Conservation (phyloP, 2,329 filamentous ascomycete species). For the Tolypocladium cylindrosporum region DNA sequence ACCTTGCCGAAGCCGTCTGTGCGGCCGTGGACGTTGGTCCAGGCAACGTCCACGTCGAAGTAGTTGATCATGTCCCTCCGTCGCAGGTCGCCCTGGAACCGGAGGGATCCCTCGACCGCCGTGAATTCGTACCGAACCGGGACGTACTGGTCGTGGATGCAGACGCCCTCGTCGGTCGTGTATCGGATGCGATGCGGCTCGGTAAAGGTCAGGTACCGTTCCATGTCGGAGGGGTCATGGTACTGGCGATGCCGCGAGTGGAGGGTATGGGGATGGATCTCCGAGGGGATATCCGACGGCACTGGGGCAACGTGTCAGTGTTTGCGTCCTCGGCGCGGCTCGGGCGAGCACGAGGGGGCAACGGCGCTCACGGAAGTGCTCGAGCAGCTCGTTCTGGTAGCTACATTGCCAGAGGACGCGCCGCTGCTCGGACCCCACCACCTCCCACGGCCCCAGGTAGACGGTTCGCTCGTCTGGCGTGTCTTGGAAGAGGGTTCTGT, state of each 20-base stretch:
- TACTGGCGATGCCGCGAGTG: slow-evolving; percentile 41
- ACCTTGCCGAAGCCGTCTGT: slow-evolving; percentile 41
- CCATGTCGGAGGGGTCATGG: slow-evolving; percentile 37
- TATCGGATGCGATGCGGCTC: slow-evolving; percentile 39
- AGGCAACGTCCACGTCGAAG: slow-evolving; percentile 42
- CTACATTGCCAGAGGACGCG: slow-evolving; percentile 43
- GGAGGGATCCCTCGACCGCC: slow-evolving; percentile 33
- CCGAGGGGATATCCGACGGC: slow-evolving; percentile 31
- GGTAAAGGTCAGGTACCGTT: slow-evolving; percentile 36
- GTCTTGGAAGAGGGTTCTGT: slow-evolving; percentile 39
- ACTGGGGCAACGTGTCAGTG: slow-evolving; percentile 20
- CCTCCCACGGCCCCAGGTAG: slow-evolving; percentile 44
- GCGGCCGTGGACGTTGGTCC: slow-evolving; percentile 38
- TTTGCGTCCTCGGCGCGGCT: slow-evolving; percentile 1
- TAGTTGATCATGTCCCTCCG: slow-evolving; percentile 37
- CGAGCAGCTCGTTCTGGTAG: slow-evolving; percentile 40
- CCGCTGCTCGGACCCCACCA: slow-evolving; percentile 35
- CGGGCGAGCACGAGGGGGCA: not conserved
- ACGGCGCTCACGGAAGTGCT: slow-evolving; percentile 35
- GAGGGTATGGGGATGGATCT: slow-evolving; percentile 37
- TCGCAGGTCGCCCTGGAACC: slow-evolving; percentile 39
- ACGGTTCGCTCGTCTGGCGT: slow-evolving; percentile 37
- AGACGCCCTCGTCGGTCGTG: slow-evolving; percentile 32
- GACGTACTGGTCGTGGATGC: slow-evolving; percentile 37
- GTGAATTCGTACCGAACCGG: slow-evolving; percentile 42